These are phyloP conservation scores for Gastrolobium bilobum DNA, from an alignment of 306 rosid species.

Conservation along the genomic window DNA sequence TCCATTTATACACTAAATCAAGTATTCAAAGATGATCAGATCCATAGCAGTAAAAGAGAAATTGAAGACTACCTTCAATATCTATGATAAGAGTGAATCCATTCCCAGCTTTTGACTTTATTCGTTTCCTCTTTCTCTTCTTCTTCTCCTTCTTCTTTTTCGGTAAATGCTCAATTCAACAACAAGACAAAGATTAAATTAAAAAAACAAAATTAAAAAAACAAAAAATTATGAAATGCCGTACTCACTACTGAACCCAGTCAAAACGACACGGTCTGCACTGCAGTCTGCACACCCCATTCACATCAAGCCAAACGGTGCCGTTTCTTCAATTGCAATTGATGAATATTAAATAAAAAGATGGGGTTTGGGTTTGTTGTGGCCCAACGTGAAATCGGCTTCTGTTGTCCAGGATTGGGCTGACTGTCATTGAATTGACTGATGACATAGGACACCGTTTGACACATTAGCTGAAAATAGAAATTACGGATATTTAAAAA, in stretches of 20 bases:
- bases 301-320: background rate
- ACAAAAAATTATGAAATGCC: background rate
- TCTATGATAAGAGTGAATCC: constrained; percentile 36
- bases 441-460: no score
- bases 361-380: constrained; percentile 17
- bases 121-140: background rate
- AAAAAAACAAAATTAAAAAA: no score
- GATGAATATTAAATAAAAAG: no score
- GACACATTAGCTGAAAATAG: no score
- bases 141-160: constrained; percentile 6
- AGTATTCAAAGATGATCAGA: constrained; percentile 28
- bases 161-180: constrained; percentile 52
- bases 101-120: constrained; percentile 37
- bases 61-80: constrained; percentile 30
- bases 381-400: constrained; percentile 1
- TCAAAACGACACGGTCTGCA: constrained; percentile 18
- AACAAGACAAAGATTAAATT: constrained; percentile 21
- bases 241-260: constrained; percentile 20
- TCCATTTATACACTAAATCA: background rate
- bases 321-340: background rate
- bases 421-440: background rate
- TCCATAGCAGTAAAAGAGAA: constrained; percentile 5
- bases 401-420: background rate
- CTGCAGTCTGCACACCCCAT: background rate
- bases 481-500: no score